Conservation (phyloP, 2,329 filamentous ascomycete species). For the Penicillium sp. region DNA sequence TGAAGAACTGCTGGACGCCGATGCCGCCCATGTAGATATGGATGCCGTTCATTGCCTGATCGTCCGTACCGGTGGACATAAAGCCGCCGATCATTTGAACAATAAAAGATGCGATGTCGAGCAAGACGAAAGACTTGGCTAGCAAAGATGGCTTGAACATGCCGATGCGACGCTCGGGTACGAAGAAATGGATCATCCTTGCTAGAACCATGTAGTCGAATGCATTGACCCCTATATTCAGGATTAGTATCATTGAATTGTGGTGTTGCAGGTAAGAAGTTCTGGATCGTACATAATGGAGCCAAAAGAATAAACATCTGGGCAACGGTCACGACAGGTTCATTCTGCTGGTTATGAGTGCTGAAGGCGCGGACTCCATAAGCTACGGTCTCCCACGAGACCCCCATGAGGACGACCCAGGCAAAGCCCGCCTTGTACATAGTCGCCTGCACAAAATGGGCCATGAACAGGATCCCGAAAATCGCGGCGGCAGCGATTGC, state of each 20-base stretch:
- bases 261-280: neutral
- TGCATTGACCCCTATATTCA: constrained; percentile 39
- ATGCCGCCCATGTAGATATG: constrained; percentile 35
- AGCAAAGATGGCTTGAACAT: constrained; percentile 39
- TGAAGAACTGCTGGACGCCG: constrained; percentile 55
- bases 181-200: constrained; percentile 47
- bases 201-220: constrained; percentile 50
- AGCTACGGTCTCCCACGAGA: constrained; percentile 43
- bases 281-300: neutral
- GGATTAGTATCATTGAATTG: neutral
- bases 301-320: constrained; percentile 11
- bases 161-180: constrained; percentile 40
- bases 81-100: constrained; percentile 19
- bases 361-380: constrained; percentile 36
- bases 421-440: constrained; percentile 37
- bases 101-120: constrained; percentile 38
- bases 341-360: neutral
- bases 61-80: constrained; percentile 1
- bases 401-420: constrained; percentile 48
- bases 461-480: constrained; percentile 28
- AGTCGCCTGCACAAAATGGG: constrained; percentile 39
- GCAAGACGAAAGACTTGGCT: constrained; percentile 41
- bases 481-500: constrained; percentile 37
- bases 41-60: constrained; percentile 18
- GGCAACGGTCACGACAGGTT: neutral